Percentiles rank a stretch among this genome's conserved stretches.
These are phyloP conservation scores for Gossypium ekmanianum DNA, from an alignment of 345 rosid species.

Conservation along the genomic window DNA sequence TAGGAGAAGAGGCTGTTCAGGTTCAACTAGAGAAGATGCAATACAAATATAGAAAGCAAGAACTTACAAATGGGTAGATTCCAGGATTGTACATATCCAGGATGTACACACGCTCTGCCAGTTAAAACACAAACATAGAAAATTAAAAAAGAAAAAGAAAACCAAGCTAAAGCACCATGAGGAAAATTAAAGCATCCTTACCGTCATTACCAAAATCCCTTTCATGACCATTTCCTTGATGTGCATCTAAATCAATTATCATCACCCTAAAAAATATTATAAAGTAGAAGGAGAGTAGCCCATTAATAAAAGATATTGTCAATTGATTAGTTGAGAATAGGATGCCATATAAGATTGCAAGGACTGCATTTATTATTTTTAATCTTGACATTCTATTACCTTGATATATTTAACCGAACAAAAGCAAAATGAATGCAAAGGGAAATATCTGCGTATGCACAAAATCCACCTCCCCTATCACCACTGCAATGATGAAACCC, in stretches of 20 bases:
- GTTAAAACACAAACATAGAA: slow-evolving; percentile 19
- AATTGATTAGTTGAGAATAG: background rate
- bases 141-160: slow-evolving; percentile 16
- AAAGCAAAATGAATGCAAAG: slow-evolving; percentile 40
- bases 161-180: slow-evolving; percentile 13
- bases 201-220: slow-evolving; percentile 75
- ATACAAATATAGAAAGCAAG: slow-evolving; percentile 13
- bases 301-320: background rate
- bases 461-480: slow-evolving; percentile 80
- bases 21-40: background rate
- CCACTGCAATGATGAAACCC: slow-evolving; percentile 88
- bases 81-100: slow-evolving; percentile 87
- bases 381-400: slow-evolving; percentile 34
- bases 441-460: slow-evolving; percentile 89
- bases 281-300: slow-evolving; percentile 14
- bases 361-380: slow-evolving; percentile 9
- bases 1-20: background rate
- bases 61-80: slow-evolving; percentile 84
- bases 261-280: slow-evolving; percentile 55
- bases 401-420: slow-evolving; percentile 53
- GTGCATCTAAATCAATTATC: slow-evolving; percentile 98
- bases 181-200: slow-evolving; percentile 28
- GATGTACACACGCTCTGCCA: slow-evolving; percentile 73
- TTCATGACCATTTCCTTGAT: slow-evolving; percentile 99
- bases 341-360: slow-evolving; percentile 12